phyloP scores from a whole-genome alignment of 495 filamentous ascomycete genomes.

The Alectoria sarmentosa region DNA sequence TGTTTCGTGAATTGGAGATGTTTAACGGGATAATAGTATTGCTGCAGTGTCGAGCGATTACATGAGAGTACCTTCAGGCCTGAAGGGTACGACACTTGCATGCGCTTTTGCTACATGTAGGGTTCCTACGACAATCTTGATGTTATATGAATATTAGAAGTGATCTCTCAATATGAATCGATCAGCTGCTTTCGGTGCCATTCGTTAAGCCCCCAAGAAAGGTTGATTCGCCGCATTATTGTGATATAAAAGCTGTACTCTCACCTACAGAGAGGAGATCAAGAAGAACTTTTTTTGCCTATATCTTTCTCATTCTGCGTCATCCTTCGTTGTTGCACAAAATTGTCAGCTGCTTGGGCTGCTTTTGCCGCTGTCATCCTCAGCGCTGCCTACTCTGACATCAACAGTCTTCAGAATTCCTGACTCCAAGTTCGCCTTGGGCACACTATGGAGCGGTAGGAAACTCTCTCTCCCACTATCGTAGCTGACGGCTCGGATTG shows the following conservation, averaged over 20 bases:
- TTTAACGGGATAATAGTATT: neutral
- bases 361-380: neutral
- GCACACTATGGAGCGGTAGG: neutral
- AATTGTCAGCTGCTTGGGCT: neutral
- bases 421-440: neutral
- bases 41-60: neutral
- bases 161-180: neutral
- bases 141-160: neutral
- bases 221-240: no score
- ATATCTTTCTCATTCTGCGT: neutral
- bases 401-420: slow-evolving; percentile 3
- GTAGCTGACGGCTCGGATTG: neutral
- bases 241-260: neutral
- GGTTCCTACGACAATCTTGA: neutral
- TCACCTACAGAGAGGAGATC: neutral
- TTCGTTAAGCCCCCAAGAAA: no score
- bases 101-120: neutral
- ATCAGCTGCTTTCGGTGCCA: neutral
- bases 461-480: slow-evolving; percentile 4
- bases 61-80: no score
- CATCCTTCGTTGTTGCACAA: neutral
- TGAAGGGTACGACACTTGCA: no score
- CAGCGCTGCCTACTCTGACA: neutral
- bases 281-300: neutral
- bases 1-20: no score